These are phyloP conservation scores for Adansonia rubrostipa DNA, from an alignment of 441 rosid genomes.

Conservation along the genomic window DNA sequence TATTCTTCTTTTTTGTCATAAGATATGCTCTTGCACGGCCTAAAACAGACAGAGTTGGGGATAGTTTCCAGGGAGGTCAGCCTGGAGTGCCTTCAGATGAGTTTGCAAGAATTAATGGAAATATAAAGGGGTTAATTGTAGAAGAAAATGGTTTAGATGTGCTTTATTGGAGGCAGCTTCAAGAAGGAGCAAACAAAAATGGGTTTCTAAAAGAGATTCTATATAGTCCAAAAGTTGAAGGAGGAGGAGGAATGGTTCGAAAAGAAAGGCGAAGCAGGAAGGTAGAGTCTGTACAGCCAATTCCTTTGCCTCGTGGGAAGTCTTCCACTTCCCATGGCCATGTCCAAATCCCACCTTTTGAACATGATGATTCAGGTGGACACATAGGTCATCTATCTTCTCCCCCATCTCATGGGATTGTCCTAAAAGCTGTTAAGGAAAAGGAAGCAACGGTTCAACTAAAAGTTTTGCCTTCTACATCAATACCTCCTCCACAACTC, in stretches of 20 bases:
- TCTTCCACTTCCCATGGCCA: constrained; percentile 58
- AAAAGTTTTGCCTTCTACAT: constrained; percentile 38
- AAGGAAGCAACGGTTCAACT: constrained; percentile 38
- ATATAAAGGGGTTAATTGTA: constrained; percentile 59
- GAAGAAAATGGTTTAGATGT: constrained; percentile 89
- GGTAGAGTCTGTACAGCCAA: constrained; percentile 42
- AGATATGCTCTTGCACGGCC: constrained; percentile 37
- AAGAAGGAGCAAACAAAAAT: constrained; percentile 37
- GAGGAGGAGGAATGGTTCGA: constrained; percentile 25
- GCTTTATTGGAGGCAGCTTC: constrained; percentile 74
- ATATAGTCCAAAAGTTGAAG: constrained; percentile 28
- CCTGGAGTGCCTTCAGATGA: constrained; percentile 32
- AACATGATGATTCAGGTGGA: constrained; percentile 10
- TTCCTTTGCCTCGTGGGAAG: constrained; percentile 69
- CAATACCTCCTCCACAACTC: not conserved
- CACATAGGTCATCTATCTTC: constrained; percentile 24
- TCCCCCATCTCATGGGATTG: constrained; percentile 27
- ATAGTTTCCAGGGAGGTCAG: constrained; percentile 31
- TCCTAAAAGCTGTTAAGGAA: constrained; percentile 32
- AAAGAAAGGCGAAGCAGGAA: constrained; percentile 33
- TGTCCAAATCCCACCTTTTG: constrained; percentile 32
- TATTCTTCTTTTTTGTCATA: constrained; percentile 58
- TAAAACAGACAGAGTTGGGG: constrained; percentile 34
- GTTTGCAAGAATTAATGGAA: constrained; percentile 48
- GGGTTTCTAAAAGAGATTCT: constrained; percentile 35